Evolutionary conservation across 2,329 filamentous ascomycete species (phyloP), one percentile per base, ranked within the genome.

Genomic region (Colletotrichum limetticola): DNA sequence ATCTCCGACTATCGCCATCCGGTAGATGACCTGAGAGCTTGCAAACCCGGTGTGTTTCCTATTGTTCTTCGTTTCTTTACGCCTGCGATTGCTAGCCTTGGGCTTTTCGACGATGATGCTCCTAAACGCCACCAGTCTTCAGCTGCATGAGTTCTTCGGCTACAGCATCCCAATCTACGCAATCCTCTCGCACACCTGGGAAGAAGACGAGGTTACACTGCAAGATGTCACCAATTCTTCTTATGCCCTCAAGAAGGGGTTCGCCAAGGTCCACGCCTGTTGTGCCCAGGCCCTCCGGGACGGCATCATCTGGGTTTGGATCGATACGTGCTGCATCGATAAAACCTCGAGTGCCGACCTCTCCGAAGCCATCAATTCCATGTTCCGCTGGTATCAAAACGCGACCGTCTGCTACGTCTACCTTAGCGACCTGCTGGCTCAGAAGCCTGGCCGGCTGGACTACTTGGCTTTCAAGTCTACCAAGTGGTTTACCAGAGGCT

Each of bases 141-240:
- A 63, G 11, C 68, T 79, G 6, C 64, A 75, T 22, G 74, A 75
- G 8, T 77, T 79, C 12, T 22, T 62, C 6, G 74, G 75, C 5
- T n/a, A 14, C 11, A 76, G 79, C 56, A 75, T 76, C 8, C 79
- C 79, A 4, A 68, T 73, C 57, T 81, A 81, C 66, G 79, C 78
- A 58, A 80, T 81, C 55, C 70, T 81, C 11, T 81, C 80, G 16
- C 80, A 81, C 72, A 80, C 78, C n/a, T 80, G 78, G 76, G 76
- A 73, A 11, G 49, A 74, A 2, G 79, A 79, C 4, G 80, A 81
- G 60, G 77, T 80, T 37, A 76, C 74, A 5, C 75, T 76, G 55
- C 75, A 76, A 46, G 68, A 71, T 30, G 14, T 71, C 7, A 16
- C 56, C 6, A 9, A 35, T 22, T n/a, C 42, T 8, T 30, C 59